Conservation (phyloP, 2,329 filamentous ascomycete genomes). For the Botrytis byssoidea region DNA sequence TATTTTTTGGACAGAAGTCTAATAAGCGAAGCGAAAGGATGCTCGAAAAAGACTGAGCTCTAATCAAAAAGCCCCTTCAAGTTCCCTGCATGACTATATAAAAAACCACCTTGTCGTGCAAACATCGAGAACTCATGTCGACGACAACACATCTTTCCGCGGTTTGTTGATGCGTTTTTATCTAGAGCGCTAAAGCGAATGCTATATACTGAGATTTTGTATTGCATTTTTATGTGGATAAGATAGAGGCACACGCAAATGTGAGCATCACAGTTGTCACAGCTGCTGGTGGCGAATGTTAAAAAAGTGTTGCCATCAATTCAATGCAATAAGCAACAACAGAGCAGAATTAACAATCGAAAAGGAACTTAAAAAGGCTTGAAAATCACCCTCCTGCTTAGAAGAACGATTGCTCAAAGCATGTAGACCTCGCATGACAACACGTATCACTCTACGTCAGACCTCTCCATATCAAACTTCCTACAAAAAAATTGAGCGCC, state of each 20-base stretch:
- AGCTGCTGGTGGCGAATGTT: too few relatives aligned
- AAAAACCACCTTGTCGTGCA: neutral
- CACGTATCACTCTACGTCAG: neutral
- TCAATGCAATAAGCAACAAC: neutral
- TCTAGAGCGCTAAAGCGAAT: too few relatives aligned
- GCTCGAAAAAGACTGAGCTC: neutral
- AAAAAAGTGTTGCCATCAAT: neutral
- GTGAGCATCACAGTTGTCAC: too few relatives aligned
- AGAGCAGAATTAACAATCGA: neutral
- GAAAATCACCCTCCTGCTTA: too few relatives aligned
- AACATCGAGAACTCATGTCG: neutral
- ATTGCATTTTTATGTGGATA: too few relatives aligned
- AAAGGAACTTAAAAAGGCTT: neutral
- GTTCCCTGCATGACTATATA: neutral
- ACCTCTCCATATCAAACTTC: neutral
- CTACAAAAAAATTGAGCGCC: accelerated
- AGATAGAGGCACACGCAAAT: too few relatives aligned
- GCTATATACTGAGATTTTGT: too few relatives aligned
- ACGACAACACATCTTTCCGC: neutral
- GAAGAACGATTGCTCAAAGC: neutral
- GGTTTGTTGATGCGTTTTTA: too few relatives aligned
- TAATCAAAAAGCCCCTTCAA: neutral
- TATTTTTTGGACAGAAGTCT: neutral
- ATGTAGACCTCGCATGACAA: neutral
- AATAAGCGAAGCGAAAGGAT: neutral